A percentile compares a stretch with the other conserved stretches of the same genome.
Evolutionary conservation across 202 grass and related monocot genomes (phyloP).

Genomic region (Panicum virgatum): DNA sequence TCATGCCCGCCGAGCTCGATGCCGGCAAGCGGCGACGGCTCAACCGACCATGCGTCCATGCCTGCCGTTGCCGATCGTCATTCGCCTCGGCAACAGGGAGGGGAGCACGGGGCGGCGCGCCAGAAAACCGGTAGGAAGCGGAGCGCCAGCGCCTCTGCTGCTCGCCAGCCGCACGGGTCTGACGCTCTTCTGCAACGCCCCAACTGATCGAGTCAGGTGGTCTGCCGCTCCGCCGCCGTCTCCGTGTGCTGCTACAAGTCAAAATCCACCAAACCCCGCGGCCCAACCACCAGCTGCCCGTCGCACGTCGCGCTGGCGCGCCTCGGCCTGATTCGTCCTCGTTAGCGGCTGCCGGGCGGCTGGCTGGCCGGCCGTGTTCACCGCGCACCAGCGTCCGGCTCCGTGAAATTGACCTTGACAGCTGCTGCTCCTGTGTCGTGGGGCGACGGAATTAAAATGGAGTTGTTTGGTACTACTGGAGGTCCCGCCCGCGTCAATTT

Average conservation of each 20-base stretch:
- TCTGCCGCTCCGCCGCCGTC: neutral
- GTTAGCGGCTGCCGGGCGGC: neutral
- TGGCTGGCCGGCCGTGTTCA: neutral
- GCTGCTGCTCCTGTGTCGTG: neutral
- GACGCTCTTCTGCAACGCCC: neutral
- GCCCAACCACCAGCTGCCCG: neutral
- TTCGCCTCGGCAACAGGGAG: neutral
- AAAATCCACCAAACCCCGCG: neutral
- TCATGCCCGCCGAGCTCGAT: slow-evolving; percentile 25
- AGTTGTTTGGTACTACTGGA: slow-evolving; percentile 7
- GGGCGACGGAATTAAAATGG: slow-evolving; percentile 19
- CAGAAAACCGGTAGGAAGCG: neutral
- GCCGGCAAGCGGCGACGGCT: slow-evolving; percentile 31
- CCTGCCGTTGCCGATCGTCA: neutral
- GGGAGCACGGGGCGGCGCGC: neutral
- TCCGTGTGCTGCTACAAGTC: neutral
- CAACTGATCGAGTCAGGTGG: neutral
- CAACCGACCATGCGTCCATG: neutral
- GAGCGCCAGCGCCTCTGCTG: neutral
- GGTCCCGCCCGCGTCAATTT: slow-evolving; percentile 26
- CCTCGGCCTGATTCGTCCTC: neutral
- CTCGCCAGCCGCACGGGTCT: neutral
- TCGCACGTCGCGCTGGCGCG: neutral
- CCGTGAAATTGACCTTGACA: neutral
- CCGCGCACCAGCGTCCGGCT: neutral